Evolutionary conservation across 176 grass and related monocot species (phyloP).

Genomic region (Cenchrus fungigraminus): DNA sequence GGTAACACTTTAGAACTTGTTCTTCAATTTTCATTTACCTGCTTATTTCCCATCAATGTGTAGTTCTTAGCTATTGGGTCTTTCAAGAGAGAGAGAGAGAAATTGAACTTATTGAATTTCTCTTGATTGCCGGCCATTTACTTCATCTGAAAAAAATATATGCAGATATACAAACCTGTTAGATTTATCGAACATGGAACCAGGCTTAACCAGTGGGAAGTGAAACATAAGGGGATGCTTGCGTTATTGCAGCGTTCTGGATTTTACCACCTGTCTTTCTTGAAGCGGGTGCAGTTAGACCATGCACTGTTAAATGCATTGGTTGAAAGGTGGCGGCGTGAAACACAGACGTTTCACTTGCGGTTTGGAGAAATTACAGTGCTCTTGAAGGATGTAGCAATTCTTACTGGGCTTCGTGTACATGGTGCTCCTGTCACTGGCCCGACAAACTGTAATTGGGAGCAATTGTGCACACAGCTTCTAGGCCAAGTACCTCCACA

Average conservation of each 20-base stretch:
- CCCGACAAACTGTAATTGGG: constrained; percentile 38
- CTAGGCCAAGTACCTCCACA: constrained; percentile 51
- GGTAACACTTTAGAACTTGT: constrained; percentile 31
- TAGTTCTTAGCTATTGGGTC: not conserved
- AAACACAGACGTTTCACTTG: constrained; percentile 61
- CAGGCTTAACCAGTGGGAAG: constrained; percentile 53
- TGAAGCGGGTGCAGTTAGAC: constrained; percentile 55
- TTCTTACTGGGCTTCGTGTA: constrained; percentile 50
- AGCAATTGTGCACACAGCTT: constrained; percentile 46
- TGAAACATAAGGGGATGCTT: constrained; percentile 52
- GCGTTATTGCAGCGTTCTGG: constrained; percentile 36
- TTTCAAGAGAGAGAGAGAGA: not conserved
- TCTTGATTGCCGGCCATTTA: not conserved
- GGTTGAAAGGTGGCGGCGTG: constrained; percentile 54
- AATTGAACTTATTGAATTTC: not conserved
- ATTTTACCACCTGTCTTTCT: constrained; percentile 54
- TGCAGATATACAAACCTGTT: constrained; percentile 56
- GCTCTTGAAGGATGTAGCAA: constrained; percentile 52
- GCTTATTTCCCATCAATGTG: not conserved
- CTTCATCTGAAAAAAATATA: not conserved
- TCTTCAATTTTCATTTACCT: not conserved
- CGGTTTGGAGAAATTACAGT: constrained; percentile 53
- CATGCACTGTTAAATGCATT: constrained; percentile 53
- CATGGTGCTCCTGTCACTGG: constrained; percentile 53
- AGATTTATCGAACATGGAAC: constrained; percentile 62